Evolutionary conservation across 108 stramenopile genomes (phyloP).

Genomic region (Ochromonas danica): DNA sequence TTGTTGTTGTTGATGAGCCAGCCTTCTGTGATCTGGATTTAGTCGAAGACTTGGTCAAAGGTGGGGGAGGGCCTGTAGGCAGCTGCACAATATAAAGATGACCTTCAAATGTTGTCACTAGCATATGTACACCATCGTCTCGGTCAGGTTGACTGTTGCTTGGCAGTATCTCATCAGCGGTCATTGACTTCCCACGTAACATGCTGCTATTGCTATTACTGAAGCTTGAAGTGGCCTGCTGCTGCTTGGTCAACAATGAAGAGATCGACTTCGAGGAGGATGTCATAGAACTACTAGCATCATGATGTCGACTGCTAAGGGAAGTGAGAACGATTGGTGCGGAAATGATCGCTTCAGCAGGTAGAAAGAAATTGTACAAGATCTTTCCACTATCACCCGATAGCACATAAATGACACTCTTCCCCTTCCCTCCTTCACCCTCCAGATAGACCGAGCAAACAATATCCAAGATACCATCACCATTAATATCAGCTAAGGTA

Average conservation of each 20-base stretch:
- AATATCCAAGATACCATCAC: slow-evolving; percentile 32
- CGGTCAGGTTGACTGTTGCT: neutral
- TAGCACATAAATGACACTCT: neutral
- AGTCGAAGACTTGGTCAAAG: neutral
- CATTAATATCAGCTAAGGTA: slow-evolving; percentile 26
- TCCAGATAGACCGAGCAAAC: neutral
- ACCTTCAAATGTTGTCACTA: neutral
- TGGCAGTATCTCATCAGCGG: too few relatives aligned
- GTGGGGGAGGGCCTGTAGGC: neutral
- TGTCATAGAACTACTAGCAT: neutral
- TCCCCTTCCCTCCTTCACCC: neutral
- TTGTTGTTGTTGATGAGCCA: neutral
- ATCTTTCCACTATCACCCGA: too few relatives aligned
- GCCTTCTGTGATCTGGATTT: neutral
- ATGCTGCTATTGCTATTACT: neutral
- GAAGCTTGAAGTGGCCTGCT: neutral
- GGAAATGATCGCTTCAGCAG: too few relatives aligned
- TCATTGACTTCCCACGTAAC: too few relatives aligned
- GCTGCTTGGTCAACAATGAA: neutral
- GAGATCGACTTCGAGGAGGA: neutral
- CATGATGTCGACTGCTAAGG: neutral
- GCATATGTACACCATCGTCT: neutral
- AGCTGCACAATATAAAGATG: neutral
- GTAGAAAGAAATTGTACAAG: too few relatives aligned
- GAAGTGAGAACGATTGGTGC: neutral